Conservation (phyloP, 2,329 filamentous ascomycete genomes). For the Cladosporium oxysporum region DNA sequence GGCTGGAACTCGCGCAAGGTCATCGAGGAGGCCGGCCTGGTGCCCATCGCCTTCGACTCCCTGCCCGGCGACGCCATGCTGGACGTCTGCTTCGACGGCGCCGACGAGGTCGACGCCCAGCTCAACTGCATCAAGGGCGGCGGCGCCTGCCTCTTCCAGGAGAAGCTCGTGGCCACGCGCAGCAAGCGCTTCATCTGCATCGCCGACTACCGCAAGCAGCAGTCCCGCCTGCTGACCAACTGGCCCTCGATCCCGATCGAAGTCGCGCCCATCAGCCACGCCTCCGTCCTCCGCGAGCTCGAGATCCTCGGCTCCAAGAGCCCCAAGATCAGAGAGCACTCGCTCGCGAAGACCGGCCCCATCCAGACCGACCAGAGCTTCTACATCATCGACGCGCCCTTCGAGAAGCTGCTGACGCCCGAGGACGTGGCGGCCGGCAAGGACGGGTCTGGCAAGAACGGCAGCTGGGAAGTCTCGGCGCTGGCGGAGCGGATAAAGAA, state of each 20-base stretch:
- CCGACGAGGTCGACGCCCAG: conserved; percentile 92
- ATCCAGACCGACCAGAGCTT: conserved; percentile 84
- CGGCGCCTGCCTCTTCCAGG: conserved; percentile 95
- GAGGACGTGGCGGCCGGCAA: conserved; percentile 53
- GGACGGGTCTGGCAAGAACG: conserved; percentile 48
- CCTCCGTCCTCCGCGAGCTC: conserved; percentile 73
- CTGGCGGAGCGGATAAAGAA: conserved; percentile 74
- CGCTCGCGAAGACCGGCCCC: conserved; percentile 77
- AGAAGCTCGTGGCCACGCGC: conserved; percentile 78
- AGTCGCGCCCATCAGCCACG: conserved; percentile 81
- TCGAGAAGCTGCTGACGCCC: conserved; percentile 67
- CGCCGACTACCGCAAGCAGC: conserved; percentile 86
- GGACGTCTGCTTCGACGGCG: conserved; percentile 93
- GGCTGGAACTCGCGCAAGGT: conserved; percentile 88
- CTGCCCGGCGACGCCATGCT: conserved; percentile 66
- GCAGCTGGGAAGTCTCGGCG: conserved; percentile 76
- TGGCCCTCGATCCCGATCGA: conserved; percentile 93
- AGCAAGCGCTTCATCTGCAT: conserved; percentile 37
- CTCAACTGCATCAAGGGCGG: conserved; percentile 98
- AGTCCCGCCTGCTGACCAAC: conserved; percentile 67
- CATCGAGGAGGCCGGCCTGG: conserved; percentile 76
- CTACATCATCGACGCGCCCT: conserved; percentile 91
- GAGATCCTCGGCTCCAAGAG: conserved; percentile 69
- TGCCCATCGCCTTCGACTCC: conserved; percentile 74
- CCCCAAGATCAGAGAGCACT: conserved; percentile 71